Percentiles rank a stretch among this genome's conserved stretches.
Conservation (phyloP, 129 eudicot species). For the Centella asiatica region DNA sequence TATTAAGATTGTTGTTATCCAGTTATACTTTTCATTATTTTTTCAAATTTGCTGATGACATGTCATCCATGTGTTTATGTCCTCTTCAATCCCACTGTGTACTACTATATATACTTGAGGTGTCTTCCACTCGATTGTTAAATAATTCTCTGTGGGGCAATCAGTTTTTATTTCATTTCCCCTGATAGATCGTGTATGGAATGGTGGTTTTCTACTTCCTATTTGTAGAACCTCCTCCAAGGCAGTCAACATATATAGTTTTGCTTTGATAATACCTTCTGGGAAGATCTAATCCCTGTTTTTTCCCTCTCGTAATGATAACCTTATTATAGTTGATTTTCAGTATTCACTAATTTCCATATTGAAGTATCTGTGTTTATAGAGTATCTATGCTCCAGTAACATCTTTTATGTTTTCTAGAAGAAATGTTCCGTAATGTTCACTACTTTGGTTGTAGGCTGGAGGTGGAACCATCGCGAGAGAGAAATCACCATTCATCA, state of each 20-base stretch:
- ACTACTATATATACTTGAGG: background rate
- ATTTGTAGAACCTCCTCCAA: background rate
- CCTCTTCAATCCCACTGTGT: background rate
- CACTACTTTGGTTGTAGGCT: slow-evolving; percentile 37
- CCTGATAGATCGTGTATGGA: background rate
- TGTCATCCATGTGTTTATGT: too few relatives aligned
- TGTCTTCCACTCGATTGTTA: background rate
- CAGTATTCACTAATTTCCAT: background rate
- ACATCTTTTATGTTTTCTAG: background rate
- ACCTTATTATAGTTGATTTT: too few relatives aligned
- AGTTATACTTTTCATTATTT: too few relatives aligned
- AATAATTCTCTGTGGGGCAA: background rate
- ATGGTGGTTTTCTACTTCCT: too few relatives aligned
- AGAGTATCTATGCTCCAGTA: background rate
- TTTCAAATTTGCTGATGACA: too few relatives aligned
- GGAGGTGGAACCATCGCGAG: slow-evolving; percentile 38
- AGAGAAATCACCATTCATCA: slow-evolving; percentile 41
- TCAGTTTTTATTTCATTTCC: background rate
- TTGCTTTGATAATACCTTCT: too few relatives aligned
- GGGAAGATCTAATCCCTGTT: too few relatives aligned
- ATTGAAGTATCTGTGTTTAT: background rate
- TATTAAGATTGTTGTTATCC: too few relatives aligned
- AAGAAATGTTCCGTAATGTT: slow-evolving; percentile 9
- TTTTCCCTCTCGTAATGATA: too few relatives aligned
- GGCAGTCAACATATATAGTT: too few relatives aligned